A percentile compares a stretch with the other conserved stretches of the same genome.
phyloP scores from a whole-genome alignment of 2,329 filamentous ascomycete genomes.

The Colletotrichum chlorophyti region DNA sequence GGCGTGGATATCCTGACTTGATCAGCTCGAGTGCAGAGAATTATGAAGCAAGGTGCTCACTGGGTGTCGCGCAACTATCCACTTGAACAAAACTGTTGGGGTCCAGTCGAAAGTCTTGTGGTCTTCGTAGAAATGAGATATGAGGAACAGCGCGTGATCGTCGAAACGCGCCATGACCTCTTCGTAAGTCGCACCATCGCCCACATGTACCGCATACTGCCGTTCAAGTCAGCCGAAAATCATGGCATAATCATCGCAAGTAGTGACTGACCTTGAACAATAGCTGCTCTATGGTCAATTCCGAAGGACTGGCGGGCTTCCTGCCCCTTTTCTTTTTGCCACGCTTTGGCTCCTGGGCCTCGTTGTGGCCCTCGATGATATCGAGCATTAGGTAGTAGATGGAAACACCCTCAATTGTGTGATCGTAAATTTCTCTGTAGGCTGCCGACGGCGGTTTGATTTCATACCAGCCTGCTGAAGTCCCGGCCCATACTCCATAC shows the following conservation, averaged over 20 bases:
- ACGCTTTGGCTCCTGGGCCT: slow-evolving; percentile 38
- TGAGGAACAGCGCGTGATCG: slow-evolving; percentile 58
- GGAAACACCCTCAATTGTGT: slow-evolving; percentile 68
- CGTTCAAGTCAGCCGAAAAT: not conserved
- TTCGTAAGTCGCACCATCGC: slow-evolving; percentile 58
- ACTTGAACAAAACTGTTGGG: slow-evolving; percentile 54
- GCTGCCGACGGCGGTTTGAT: slow-evolving; percentile 60
- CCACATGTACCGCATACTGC: slow-evolving; percentile 58
- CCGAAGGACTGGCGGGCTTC: not conserved
- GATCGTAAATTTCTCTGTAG: slow-evolving; percentile 63
- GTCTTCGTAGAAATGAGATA: slow-evolving; percentile 54
- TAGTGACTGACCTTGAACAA: slow-evolving; percentile 42
- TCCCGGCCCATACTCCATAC: slow-evolving; percentile 70
- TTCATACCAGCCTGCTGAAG: slow-evolving; percentile 72
- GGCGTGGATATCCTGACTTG: slow-evolving; percentile 9
- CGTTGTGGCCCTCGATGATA: slow-evolving; percentile 52
- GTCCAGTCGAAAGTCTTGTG: slow-evolving; percentile 51
- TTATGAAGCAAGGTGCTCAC: slow-evolving; percentile 40
- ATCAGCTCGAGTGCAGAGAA: not conserved
- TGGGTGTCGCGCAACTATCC: slow-evolving; percentile 49
- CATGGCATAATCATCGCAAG: not conserved
- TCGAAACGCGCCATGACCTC: slow-evolving; percentile 55
- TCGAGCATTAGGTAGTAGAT: slow-evolving; percentile 70
- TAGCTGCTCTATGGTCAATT: slow-evolving; percentile 17
- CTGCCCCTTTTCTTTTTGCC: slow-evolving; percentile 36